phyloP scores from a whole-genome alignment of 192 early-diverging fungal species.

The Umbelopsis ramanniana region DNA sequence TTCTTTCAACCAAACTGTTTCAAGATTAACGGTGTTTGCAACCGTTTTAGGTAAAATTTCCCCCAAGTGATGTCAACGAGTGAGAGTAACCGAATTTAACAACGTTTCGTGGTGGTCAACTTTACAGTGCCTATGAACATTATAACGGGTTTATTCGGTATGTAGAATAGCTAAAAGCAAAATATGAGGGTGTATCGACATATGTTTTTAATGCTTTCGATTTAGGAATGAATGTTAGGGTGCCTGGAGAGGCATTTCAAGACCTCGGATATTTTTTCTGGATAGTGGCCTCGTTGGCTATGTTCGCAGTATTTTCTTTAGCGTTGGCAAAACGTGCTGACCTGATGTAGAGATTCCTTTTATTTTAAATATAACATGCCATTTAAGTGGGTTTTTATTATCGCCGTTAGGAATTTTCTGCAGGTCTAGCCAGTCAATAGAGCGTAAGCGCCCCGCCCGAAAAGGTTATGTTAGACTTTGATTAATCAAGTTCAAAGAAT shows the following conservation, averaged over 20 bases:
- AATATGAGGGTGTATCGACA: slow-evolving; percentile 36
- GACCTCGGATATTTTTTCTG: slow-evolving; percentile 60
- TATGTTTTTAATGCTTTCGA: slow-evolving; percentile 26
- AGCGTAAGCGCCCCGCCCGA: not conserved
- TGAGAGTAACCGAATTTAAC: no score
- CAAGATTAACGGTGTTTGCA: slow-evolving; percentile 87
- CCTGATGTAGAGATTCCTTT: slow-evolving; percentile 8
- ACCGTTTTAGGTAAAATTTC: slow-evolving; percentile 68
- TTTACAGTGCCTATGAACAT: slow-evolving; percentile 75
- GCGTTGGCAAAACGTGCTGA: slow-evolving; percentile 29
- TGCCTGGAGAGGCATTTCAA: slow-evolving; percentile 60
- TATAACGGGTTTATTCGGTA: slow-evolving; percentile 67
- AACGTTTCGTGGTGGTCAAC: no score
- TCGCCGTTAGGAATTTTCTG: not conserved
- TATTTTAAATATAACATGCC: slow-evolving; percentile 15
- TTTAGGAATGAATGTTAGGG: slow-evolving; percentile 63
- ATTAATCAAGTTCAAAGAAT: not conserved
- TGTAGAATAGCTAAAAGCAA: slow-evolving; percentile 30
- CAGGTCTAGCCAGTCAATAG: not conserved
- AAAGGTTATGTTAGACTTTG: not conserved
- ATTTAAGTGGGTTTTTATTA: not conserved
- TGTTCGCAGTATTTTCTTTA: slow-evolving; percentile 26
- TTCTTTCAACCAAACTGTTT: slow-evolving; percentile 86
- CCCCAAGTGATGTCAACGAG: no score
- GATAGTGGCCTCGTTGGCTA: slow-evolving; percentile 46